Conservation (phyloP, 306 rosid genomes). For the Astragalus membranaceus region DNA sequence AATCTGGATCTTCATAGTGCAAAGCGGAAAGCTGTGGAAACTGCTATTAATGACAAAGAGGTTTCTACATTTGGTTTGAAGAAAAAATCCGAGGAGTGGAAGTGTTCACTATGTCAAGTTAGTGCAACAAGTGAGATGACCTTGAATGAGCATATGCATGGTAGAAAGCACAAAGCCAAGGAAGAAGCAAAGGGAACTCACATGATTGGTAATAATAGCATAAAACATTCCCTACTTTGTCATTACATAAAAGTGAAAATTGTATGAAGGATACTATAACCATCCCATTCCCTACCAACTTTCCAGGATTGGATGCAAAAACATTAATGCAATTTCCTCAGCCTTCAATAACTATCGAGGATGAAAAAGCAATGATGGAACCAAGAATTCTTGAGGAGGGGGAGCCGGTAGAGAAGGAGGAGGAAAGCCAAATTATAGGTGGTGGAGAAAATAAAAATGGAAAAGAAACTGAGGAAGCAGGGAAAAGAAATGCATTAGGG, state of each 20-base stretch:
- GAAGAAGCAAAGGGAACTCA: conserved; percentile 19
- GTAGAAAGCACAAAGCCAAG: conserved; percentile 61
- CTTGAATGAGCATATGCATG: conserved; percentile 41
- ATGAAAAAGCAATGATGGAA: not conserved
- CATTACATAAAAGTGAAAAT: conserved; percentile 8
- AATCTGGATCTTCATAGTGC: not conserved
- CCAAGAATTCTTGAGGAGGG: not conserved
- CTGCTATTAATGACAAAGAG: conserved; percentile 6
- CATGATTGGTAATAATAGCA: conserved; percentile 6
- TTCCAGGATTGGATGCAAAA: conserved; percentile 9
- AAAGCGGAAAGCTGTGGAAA: conserved; percentile 36
- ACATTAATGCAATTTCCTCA: not conserved
- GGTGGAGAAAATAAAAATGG: not conserved
- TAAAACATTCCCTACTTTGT: not conserved
- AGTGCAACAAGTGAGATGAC: conserved; percentile 18
- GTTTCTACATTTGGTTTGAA: conserved; percentile 14
- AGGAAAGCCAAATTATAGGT: not conserved
- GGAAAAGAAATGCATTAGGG: not conserved
- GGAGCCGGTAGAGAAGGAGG: not conserved
- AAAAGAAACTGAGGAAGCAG: not conserved
- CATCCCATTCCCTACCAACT: not conserved
- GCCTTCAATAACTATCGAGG: not conserved
- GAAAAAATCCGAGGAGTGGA: conserved; percentile 48
- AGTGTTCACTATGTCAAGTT: conserved; percentile 49
- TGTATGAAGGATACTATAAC: not conserved